phyloP scores from a whole-genome alignment of 768 basidiomycete genomes.

The Dendrothele bispora region DNA sequence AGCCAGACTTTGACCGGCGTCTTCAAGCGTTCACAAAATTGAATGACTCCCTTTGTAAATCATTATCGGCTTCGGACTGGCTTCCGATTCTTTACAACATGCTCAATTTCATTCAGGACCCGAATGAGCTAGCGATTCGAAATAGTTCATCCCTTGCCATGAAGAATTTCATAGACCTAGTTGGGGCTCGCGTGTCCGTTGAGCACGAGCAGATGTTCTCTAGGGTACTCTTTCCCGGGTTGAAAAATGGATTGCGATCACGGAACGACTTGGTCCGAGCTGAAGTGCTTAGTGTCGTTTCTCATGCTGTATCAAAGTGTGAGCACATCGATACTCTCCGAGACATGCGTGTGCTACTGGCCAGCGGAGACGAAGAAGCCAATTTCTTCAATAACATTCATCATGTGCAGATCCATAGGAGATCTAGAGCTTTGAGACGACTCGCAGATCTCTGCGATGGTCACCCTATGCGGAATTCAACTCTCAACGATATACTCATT shows the following conservation, averaged over 20 bases:
- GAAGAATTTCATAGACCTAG: slow-evolving; percentile 72
- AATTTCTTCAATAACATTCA: slow-evolving; percentile 96
- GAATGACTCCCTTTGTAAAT: slow-evolving; percentile 62
- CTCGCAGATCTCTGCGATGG: slow-evolving; percentile 76
- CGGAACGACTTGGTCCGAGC: slow-evolving; percentile 85
- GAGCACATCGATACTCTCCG: slow-evolving; percentile 56
- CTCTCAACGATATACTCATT: slow-evolving; percentile 78
- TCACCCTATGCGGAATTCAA: slow-evolving; percentile 63
- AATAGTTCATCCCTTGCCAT: slow-evolving; percentile 77
- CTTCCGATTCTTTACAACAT: slow-evolving; percentile 80
- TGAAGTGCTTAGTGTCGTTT: slow-evolving; percentile 79
- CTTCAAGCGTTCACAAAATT: slow-evolving; percentile 71
- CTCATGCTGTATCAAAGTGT: slow-evolving; percentile 70
- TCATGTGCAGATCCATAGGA: slow-evolving; percentile 90
- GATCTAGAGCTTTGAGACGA: slow-evolving; percentile 82
- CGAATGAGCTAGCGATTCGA: slow-evolving; percentile 83
- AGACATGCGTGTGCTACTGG: slow-evolving; percentile 81
- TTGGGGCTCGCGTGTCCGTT: slow-evolving; percentile 38
- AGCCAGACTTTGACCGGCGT: slow-evolving; percentile 90
- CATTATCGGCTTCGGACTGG: slow-evolving; percentile 66
- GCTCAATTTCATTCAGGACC: slow-evolving; percentile 85
- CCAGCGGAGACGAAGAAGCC: slow-evolving; percentile 88
- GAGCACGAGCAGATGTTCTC: slow-evolving; percentile 59
- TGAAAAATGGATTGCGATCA: slow-evolving; percentile 78
- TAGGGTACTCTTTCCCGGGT: slow-evolving; percentile 67